Evolutionary conservation across 257 asterid genomes (phyloP).

Genomic region (Leptodermis oblonga): DNA sequence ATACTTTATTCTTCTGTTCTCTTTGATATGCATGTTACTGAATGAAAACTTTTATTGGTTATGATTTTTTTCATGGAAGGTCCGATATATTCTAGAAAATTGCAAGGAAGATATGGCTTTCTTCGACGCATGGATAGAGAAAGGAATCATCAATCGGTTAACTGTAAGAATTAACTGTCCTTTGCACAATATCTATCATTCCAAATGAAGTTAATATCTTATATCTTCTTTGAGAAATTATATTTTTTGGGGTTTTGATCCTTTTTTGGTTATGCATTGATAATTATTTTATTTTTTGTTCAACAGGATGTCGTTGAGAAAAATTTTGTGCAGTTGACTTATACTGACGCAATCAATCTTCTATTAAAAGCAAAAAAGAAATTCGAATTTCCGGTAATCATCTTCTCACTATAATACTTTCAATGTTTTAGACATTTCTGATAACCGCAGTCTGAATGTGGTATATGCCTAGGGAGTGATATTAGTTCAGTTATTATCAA

Average conservation of each 20-base stretch:
- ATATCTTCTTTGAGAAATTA: neutral
- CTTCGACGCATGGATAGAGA: conserved; percentile 95
- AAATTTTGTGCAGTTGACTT: conserved; percentile 73
- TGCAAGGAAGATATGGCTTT: conserved; percentile 99
- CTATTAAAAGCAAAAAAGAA: conserved; percentile 65
- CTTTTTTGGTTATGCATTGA: conserved; percentile 12
- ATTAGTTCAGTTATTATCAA: neutral
- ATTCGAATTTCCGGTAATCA: conserved; percentile 78
- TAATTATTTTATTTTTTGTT: conserved; percentile 24
- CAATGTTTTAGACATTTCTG: no score
- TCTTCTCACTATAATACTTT: neutral
- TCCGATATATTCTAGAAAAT: conserved; percentile 74
- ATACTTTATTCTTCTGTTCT: conserved; percentile 13
- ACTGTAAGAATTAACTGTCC: conserved; percentile 44
- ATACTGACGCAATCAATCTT: conserved; percentile 79
- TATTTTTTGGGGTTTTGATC: neutral
- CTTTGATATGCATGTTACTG: conserved; percentile 19
- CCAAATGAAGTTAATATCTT: neutral
- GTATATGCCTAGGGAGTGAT: neutral
- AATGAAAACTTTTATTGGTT: conserved; percentile 17
- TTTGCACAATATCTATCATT: neutral
- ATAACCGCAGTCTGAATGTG: neutral
- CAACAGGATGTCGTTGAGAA: conserved; percentile 85
- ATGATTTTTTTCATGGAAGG: conserved; percentile 45
- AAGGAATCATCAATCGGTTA: conserved; percentile 78